Percentiles rank a stretch among this genome's conserved stretches.
These are phyloP conservation scores for Furcasterigmium furcatum DNA, from an alignment of 2,329 filamentous ascomycete genomes.

Conservation along the genomic window DNA sequence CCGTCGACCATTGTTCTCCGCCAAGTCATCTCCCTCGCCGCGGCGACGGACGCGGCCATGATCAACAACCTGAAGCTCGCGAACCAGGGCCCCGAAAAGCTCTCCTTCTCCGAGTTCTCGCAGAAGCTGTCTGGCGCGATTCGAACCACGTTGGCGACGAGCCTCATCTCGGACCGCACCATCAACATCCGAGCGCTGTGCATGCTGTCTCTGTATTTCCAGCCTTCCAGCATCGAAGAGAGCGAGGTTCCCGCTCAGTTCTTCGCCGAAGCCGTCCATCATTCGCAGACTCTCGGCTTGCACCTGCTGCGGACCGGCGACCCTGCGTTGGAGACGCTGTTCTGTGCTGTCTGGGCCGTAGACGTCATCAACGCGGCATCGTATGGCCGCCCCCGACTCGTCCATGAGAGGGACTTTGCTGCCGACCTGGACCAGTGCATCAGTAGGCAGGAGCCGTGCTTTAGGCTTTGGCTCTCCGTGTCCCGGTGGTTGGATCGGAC, in stretches of 20 bases:
- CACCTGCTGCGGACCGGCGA: conserved; percentile 41
- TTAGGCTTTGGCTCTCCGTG: conserved; percentile 54
- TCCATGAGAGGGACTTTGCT: conserved; percentile 59
- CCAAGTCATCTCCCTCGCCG: conserved; percentile 54
- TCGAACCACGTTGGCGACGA: conserved; percentile 47
- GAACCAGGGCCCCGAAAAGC: conserved; percentile 29
- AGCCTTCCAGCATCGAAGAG: conserved; percentile 50
- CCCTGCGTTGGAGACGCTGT: conserved; percentile 42
- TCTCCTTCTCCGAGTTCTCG: conserved; percentile 45
- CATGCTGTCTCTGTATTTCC: conserved; percentile 57
- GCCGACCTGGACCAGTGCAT: conserved; percentile 50
- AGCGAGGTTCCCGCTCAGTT: conserved; percentile 52
- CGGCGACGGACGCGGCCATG: conserved; percentile 45
- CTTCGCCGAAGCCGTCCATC: conserved; percentile 51
- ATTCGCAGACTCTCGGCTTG: conserved; percentile 53
- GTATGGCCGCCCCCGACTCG: conserved; percentile 56
- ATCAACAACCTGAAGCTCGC: conserved; percentile 39
- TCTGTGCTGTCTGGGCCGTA: conserved; percentile 58
- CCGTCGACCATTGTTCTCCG: conserved; percentile 41
- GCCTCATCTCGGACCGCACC: conserved; percentile 50
- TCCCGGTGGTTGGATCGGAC: conserved; percentile 55
- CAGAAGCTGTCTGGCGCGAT: conserved; percentile 44
- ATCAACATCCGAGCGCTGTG: conserved; percentile 51
- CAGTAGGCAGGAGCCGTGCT: conserved; percentile 46
- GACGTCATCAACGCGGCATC: conserved; percentile 57